A percentile compares a stretch with the other conserved stretches of the same genome.
Conservation (phyloP, 106 monocot genomes). For the Apostasia shenzhenica region DNA sequence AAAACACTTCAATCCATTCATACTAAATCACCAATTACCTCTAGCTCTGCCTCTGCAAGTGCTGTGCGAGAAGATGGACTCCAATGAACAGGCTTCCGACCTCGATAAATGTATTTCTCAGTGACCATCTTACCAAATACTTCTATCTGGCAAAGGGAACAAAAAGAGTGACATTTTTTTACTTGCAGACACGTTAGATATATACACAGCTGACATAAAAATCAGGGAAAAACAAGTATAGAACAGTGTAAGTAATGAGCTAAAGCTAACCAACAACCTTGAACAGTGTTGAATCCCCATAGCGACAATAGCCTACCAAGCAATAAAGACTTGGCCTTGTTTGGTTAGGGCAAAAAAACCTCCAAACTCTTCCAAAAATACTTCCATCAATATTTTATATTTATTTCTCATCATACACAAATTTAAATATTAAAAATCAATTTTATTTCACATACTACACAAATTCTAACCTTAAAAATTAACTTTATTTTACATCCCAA, state of each 20-base stretch:
- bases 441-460: too few relatives aligned
- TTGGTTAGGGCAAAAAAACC: too few relatives aligned
- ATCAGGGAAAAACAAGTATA: not conserved
- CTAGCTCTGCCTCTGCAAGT: slow-evolving; percentile 96
- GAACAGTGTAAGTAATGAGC: not conserved
- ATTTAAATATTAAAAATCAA: too few relatives aligned
- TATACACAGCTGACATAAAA: not conserved
- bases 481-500: too few relatives aligned
- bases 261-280: not conserved
- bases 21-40: slow-evolving; percentile 34
- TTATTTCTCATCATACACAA: too few relatives aligned
- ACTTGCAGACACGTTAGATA: not conserved
- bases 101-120: slow-evolving; percentile 90
- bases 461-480: too few relatives aligned
- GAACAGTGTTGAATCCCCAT: too few relatives aligned
- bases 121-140: slow-evolving; percentile 92
- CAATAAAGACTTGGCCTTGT: too few relatives aligned
- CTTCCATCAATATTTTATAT: too few relatives aligned
- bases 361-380: too few relatives aligned
- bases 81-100: slow-evolving; percentile 97
- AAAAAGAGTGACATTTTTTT: not conserved
- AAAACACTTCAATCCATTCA: too few relatives aligned
- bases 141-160: slow-evolving; percentile 51
- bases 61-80: slow-evolving; percentile 96
- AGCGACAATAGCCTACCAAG: too few relatives aligned